These are phyloP conservation scores for Suillus variegatus DNA, from an alignment of 768 basidiomycete species.

Conservation along the genomic window DNA sequence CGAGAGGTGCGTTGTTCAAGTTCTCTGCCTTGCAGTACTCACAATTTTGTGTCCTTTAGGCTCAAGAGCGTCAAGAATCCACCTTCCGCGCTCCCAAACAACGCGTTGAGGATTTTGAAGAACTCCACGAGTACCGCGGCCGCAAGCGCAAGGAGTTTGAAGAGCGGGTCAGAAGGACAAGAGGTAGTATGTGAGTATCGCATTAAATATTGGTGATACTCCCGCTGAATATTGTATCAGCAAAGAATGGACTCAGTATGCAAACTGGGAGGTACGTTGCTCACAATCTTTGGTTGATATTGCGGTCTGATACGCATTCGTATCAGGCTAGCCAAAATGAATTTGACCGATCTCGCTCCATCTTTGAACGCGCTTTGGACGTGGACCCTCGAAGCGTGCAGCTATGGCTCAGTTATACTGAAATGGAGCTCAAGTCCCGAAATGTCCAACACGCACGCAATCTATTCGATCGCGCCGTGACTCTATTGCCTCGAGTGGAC, in stretches of 20 bases:
- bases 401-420: slow-evolving; percentile 92
- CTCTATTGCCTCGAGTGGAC: slow-evolving; percentile 93
- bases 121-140: slow-evolving; percentile 86
- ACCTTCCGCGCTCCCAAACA: slow-evolving; percentile 92
- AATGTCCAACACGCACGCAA: slow-evolving; percentile 98
- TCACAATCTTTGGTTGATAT: background rate
- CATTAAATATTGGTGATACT: background rate
- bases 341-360: slow-evolving; percentile 90
- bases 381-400: slow-evolving; percentile 90
- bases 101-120: slow-evolving; percentile 94
- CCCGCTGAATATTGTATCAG: slow-evolving; percentile 35
- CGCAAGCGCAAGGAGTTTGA: slow-evolving; percentile 94
- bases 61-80: slow-evolving; percentile 96
- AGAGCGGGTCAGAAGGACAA: slow-evolving; percentile 77
- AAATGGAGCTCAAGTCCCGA: slow-evolving; percentile 97
- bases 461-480: slow-evolving; percentile 95
- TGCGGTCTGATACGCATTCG: slow-evolving; percentile 9
- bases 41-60: slow-evolving; percentile 44
- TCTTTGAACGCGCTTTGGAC: slow-evolving; percentile 96
- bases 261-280: slow-evolving; percentile 74
- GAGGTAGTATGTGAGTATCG: slow-evolving; percentile 73
- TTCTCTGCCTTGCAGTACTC: background rate
- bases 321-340: slow-evolving; percentile 90
- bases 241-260: slow-evolving; percentile 87
- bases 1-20: slow-evolving; percentile 65